phyloP scores from a whole-genome alignment of 2,329 filamentous ascomycete species.

The Fusarium concolor region DNA sequence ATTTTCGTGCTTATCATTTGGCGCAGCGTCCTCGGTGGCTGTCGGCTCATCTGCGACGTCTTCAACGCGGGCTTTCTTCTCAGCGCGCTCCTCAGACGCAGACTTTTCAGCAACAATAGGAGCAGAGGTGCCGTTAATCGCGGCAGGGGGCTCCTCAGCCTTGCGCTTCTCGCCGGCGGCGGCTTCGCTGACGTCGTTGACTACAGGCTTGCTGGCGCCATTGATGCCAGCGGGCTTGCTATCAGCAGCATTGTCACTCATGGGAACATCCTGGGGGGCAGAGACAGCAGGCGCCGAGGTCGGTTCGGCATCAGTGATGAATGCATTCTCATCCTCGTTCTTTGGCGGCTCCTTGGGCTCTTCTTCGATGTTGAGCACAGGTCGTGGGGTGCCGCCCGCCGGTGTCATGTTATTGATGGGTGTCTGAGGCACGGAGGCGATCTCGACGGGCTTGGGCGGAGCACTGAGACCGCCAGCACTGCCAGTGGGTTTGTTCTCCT shows the following conservation, averaged over 20 bases:
- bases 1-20: slow-evolving; percentile 46
- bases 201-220: slow-evolving; percentile 30
- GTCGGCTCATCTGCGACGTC: slow-evolving; percentile 44
- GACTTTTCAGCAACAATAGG: slow-evolving; percentile 35
- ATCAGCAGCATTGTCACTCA: slow-evolving; percentile 27
- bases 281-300: slow-evolving; percentile 38
- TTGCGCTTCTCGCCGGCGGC: slow-evolving; percentile 55
- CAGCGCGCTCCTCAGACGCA: slow-evolving; percentile 47
- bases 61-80: slow-evolving; percentile 58
- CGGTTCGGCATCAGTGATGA: slow-evolving; percentile 44
- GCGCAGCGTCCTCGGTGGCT: slow-evolving; percentile 28
- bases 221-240: slow-evolving; percentile 31
- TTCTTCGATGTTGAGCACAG: slow-evolving; percentile 50
- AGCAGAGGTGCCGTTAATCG: slow-evolving; percentile 31
- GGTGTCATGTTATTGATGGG: slow-evolving; percentile 52
- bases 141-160: slow-evolving; percentile 49
- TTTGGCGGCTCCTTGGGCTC: slow-evolving; percentile 47
- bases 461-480: slow-evolving; percentile 30
- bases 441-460: slow-evolving; percentile 52
- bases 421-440: slow-evolving; percentile 52
- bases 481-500: slow-evolving; percentile 35
- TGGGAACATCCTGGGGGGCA: slow-evolving; percentile 34
- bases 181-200: slow-evolving; percentile 35
- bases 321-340: slow-evolving; percentile 41
- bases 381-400: slow-evolving; percentile 51